Evolutionary conservation across 1,284 basidiomycete species (phyloP).

Genomic region (Ceratobasidium sp.): DNA sequence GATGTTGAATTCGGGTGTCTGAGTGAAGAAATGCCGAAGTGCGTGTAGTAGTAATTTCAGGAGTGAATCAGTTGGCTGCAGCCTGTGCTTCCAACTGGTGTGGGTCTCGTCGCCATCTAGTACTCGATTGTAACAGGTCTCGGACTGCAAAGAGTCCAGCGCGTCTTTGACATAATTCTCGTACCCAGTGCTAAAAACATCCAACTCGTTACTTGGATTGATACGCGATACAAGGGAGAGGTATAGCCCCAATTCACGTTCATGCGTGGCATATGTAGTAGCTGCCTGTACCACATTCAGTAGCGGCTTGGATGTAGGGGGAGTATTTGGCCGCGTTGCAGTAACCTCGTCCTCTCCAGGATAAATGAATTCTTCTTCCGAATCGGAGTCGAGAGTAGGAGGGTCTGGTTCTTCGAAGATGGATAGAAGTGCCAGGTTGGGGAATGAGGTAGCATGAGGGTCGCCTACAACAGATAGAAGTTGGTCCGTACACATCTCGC

Average conservation of each 20-base stretch:
- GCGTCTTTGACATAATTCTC: slow-evolving; percentile 87
- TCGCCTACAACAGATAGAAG: slow-evolving; percentile 77
- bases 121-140: slow-evolving; percentile 65
- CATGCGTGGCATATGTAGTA: slow-evolving; percentile 78
- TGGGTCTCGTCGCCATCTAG: slow-evolving; percentile 44
- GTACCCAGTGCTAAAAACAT: slow-evolving; percentile 86
- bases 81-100: slow-evolving; percentile 61
- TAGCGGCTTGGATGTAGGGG: slow-evolving; percentile 15
- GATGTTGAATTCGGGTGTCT: slow-evolving; percentile 88
- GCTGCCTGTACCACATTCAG: slow-evolving; percentile 61
- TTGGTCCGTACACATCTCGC: slow-evolving; percentile 67
- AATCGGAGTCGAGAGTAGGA: slow-evolving; percentile 59
- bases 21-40: slow-evolving; percentile 82
- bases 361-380: slow-evolving; percentile 75
- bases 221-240: slow-evolving; percentile 80
- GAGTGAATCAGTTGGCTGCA: slow-evolving; percentile 83
- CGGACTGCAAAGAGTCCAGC: slow-evolving; percentile 71
- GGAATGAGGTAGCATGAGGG: slow-evolving; percentile 77
- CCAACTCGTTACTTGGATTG: slow-evolving; percentile 75
- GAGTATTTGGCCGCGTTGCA: slow-evolving; percentile 30
- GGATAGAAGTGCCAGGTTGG: slow-evolving; percentile 63
- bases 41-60: slow-evolving; percentile 76
- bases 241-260: slow-evolving; percentile 85
- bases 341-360: slow-evolving; percentile 60
- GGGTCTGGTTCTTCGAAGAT: slow-evolving; percentile 42